Percentiles rank a stretch among this genome's conserved stretches.
Evolutionary conservation across 148 eudicot genomes (phyloP).

Genomic region (Vaccinium corymbosum): DNA sequence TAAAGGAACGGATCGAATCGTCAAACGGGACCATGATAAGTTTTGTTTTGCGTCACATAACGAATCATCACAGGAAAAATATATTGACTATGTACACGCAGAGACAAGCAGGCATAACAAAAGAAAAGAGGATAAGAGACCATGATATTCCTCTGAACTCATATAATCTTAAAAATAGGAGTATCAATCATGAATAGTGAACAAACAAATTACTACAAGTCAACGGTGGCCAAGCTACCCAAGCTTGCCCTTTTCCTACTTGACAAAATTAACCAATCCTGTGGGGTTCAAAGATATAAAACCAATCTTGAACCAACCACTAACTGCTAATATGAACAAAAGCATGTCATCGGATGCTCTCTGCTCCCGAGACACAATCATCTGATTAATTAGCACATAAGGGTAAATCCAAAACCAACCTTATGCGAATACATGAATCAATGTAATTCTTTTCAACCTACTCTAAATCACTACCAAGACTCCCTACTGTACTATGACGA

Average conservation of each 20-base stretch:
- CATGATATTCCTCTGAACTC: background rate
- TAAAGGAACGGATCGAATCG: background rate
- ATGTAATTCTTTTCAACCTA: slow-evolving; percentile 6
- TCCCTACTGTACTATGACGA: background rate
- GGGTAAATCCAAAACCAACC: slow-evolving; percentile 38
- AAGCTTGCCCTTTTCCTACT: slow-evolving; percentile 19
- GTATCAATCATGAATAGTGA: slow-evolving; percentile 2
- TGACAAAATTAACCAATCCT: slow-evolving; percentile 12
- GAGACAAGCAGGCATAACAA: background rate
- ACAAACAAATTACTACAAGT: slow-evolving; percentile 16
- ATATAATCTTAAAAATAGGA: background rate
- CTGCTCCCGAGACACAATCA: slow-evolving; percentile 31
- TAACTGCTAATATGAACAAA: slow-evolving; percentile 36
- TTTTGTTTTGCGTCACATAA: background rate
- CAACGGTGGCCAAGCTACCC: slow-evolving; percentile 26
- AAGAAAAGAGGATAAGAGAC: background rate
- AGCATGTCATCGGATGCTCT: slow-evolving; percentile 33
- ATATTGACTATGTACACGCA: background rate
- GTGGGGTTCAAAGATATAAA: slow-evolving; percentile 42
- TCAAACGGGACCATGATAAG: background rate
- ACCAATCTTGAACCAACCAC: slow-evolving; percentile 31
- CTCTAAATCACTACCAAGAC: background rate
- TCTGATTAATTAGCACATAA: slow-evolving; percentile 23
- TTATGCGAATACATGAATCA: slow-evolving; percentile 20
- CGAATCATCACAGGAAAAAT: background rate